phyloP scores from a whole-genome alignment of 1,139 yeast genomes.

The Meyerozyma elateridarum region DNA sequence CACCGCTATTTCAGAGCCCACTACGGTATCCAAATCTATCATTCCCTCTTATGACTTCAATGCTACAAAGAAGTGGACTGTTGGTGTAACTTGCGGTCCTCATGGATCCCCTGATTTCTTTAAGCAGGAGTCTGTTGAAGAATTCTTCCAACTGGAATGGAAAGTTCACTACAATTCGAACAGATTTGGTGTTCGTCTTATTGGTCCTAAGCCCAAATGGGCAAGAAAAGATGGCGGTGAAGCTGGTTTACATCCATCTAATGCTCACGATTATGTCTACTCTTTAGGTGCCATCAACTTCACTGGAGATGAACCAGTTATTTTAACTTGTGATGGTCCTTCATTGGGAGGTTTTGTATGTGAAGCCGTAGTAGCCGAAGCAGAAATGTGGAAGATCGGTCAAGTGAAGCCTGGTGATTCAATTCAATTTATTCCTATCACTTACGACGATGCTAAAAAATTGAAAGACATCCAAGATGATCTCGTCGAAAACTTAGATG shows the following conservation, averaged over 20 bases:
- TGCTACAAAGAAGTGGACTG: conserved; percentile 63
- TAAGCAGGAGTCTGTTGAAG: conserved; percentile 65
- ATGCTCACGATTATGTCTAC: conserved; percentile 95
- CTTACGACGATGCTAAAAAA: conserved; percentile 60
- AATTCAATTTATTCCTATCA: conserved; percentile 74
- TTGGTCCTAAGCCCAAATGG: conserved; percentile 97
- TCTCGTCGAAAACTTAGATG: conserved; percentile 41
- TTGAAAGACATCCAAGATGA: conserved; percentile 59
- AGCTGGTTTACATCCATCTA: conserved; percentile 96
- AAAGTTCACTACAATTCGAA: conserved; percentile 95
- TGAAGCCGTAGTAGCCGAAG: conserved; percentile 90
- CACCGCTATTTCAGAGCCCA: conserved; percentile 62
- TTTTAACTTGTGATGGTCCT: conserved; percentile 95
- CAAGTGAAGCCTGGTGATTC: conserved; percentile 93
- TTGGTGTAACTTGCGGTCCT: conserved; percentile 95
- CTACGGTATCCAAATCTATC: conserved; percentile 49
- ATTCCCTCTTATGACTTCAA: conserved; percentile 46
- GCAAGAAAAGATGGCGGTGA: conserved; percentile 97
- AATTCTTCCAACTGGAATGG: conserved; percentile 77
- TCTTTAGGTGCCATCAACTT: conserved; percentile 95
- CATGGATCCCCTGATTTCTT: conserved; percentile 97
- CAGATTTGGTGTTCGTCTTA: conserved; percentile 89
- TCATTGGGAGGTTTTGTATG: conserved; percentile 97
- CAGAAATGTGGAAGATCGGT: conserved; percentile 98
- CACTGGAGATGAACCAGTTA: conserved; percentile 98